Conservation (phyloP, 2,329 filamentous ascomycete species). For the Monosporascus cannonballus region DNA sequence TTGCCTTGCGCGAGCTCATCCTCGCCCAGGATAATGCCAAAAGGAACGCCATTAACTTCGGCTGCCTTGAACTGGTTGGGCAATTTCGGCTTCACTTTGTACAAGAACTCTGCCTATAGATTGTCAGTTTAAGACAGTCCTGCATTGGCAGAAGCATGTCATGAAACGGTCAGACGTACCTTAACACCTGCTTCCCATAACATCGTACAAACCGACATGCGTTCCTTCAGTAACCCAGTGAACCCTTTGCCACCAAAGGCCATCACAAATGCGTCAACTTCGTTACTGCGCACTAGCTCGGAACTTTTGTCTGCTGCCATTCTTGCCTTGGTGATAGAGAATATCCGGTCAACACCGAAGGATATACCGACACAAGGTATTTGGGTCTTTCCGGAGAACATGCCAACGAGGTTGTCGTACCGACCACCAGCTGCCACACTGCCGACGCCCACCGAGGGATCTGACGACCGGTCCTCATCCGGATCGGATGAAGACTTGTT, state of each 20-base stretch:
- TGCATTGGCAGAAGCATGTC: background rate
- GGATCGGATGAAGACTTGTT: constrained; percentile 38
- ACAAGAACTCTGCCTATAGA: constrained; percentile 69
- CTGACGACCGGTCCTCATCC: constrained; percentile 57
- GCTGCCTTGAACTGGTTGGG: constrained; percentile 88
- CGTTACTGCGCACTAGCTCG: constrained; percentile 56
- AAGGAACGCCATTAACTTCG: constrained; percentile 71
- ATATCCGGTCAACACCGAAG: constrained; percentile 74
- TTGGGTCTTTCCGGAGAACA: constrained; percentile 66
- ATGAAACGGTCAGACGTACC: constrained; percentile 33
- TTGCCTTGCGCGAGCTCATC: constrained; percentile 80
- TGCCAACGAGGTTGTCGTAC: constrained; percentile 71
- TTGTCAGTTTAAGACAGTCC: constrained; percentile 14
- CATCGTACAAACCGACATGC: constrained; percentile 69
- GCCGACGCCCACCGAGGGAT: constrained; percentile 66
- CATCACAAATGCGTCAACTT: constrained; percentile 92
- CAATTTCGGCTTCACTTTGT: constrained; percentile 87
- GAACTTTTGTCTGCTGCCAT: constrained; percentile 41
- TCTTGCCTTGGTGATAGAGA: constrained; percentile 67
- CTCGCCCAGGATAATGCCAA: constrained; percentile 84
- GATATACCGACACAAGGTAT: constrained; percentile 75
- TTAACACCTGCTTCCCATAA: constrained; percentile 88
- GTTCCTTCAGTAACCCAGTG: constrained; percentile 72
- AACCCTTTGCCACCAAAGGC: constrained; percentile 85
- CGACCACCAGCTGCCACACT: constrained; percentile 71